These are phyloP conservation scores for Myxozyma vanderwaltii DNA, from an alignment of 805 yeast genomes.

Conservation along the genomic window DNA sequence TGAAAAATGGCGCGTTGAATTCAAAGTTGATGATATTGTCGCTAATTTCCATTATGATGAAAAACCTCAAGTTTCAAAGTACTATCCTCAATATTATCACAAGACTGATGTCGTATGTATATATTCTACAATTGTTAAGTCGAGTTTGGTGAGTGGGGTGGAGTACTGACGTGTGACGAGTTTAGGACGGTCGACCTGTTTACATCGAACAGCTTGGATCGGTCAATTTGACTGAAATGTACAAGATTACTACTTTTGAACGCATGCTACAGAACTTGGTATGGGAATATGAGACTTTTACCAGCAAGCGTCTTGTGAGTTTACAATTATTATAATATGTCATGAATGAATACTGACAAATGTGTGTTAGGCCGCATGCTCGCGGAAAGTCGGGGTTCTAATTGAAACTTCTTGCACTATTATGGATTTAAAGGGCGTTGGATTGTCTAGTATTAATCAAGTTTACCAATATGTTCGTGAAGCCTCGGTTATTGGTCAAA, in stretches of 20 bases:
- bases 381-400: constrained; percentile 73
- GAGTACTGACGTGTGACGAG: no score
- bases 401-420: constrained; percentile 97
- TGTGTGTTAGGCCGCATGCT: constrained; percentile 72
- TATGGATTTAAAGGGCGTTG: constrained; percentile 91
- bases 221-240: constrained; percentile 87
- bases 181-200: constrained; percentile 86
- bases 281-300: constrained; percentile 96
- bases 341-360: no score
- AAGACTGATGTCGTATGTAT: constrained; percentile 69
- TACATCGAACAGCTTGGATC: constrained; percentile 92
- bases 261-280: constrained; percentile 94
- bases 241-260: constrained; percentile 90
- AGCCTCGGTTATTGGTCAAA: constrained; percentile 93
- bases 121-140: neutral
- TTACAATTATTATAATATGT: no score
- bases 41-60: constrained; percentile 90
- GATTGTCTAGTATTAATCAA: constrained; percentile 77
- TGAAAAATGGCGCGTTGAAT: constrained; percentile 87
- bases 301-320: constrained; percentile 61
- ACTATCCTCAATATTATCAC: constrained; percentile 96
- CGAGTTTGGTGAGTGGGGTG: neutral
- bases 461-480: constrained; percentile 88
- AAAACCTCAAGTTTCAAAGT: constrained; percentile 61
- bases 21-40: constrained; percentile 83